These are phyloP conservation scores for Taphrina communis DNA, from an alignment of 1,139 yeast genomes.

Conservation along the genomic window DNA sequence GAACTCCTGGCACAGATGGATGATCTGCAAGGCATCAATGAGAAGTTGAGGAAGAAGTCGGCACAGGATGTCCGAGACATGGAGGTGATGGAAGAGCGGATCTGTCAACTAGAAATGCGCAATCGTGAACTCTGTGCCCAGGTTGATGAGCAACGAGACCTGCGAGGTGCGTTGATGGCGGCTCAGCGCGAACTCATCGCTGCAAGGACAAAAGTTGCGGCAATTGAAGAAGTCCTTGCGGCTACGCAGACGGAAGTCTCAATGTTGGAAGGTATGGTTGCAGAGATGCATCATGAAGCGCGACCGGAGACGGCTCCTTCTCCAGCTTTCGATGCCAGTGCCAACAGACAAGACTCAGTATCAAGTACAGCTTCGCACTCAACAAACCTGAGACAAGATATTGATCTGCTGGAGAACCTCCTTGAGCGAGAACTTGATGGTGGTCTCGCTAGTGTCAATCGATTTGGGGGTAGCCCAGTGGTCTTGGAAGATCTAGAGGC, in stretches of 20 bases:
- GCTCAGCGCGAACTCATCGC: not conserved
- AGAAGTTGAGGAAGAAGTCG: slow-evolving; percentile 13
- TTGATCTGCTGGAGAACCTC: not conserved
- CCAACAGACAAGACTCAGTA: not conserved
- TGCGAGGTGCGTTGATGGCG: not conserved
- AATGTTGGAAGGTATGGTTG: not conserved
- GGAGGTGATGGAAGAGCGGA: slow-evolving; percentile 9
- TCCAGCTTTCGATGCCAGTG: not conserved
- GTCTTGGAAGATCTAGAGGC: not conserved
- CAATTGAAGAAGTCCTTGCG: not conserved
- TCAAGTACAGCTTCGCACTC: not conserved
- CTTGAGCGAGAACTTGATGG: not conserved
- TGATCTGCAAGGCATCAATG: slow-evolving; percentile 2
- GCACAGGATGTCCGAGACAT: not conserved
- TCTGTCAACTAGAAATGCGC: slow-evolving; percentile 6
- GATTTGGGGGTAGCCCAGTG: not conserved
- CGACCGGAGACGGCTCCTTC: not conserved
- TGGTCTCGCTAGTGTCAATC: not conserved
- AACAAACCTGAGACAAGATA: not conserved
- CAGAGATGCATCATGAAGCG: not conserved
- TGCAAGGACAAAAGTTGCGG: slow-evolving; percentile 1
- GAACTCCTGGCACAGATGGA: not conserved
- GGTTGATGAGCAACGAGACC: not conserved
- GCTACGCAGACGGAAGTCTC: slow-evolving; percentile 1
- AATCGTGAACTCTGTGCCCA: not conserved